Evolutionary conservation across 495 filamentous ascomycete genomes (phyloP).

Genomic region (Tuber magnatum): DNA sequence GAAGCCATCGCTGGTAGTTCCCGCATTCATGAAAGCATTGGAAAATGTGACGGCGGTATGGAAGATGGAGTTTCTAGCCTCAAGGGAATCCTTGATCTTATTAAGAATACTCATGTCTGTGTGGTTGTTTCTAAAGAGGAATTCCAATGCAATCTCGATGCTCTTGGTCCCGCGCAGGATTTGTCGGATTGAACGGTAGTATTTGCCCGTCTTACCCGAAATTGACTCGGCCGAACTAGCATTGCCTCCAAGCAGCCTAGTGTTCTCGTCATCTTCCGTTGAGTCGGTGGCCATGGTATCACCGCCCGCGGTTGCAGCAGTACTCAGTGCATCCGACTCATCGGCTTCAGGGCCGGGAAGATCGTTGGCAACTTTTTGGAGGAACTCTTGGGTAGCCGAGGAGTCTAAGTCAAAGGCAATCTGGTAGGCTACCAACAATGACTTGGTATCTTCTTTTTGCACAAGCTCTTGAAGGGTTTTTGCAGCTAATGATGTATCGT

Average conservation of each 20-base stretch:
- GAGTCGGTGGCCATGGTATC: constrained; percentile 47
- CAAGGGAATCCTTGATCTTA: constrained; percentile 89
- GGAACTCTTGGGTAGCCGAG: constrained; percentile 94
- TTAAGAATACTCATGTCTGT: constrained; percentile 83
- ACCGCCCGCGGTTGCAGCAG: constrained; percentile 43
- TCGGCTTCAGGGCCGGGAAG: constrained; percentile 49
- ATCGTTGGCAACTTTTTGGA: constrained; percentile 74
- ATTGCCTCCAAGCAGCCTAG: constrained; percentile 31
- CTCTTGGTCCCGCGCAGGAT: constrained; percentile 87
- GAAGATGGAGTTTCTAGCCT: constrained; percentile 95
- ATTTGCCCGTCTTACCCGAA: constrained; percentile 49
- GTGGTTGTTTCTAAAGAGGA: constrained; percentile 89
- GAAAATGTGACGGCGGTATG: constrained; percentile 94
- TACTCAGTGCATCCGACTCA: constrained; percentile 43
- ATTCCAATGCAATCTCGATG: constrained; percentile 90
- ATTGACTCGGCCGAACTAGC: constrained; percentile 38
- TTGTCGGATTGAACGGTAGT: constrained; percentile 69
- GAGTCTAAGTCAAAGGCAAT: constrained; percentile 97
- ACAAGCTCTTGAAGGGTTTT: constrained; percentile 76
- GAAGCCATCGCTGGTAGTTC: constrained; percentile 93
- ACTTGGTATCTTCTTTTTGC: constrained; percentile 64
- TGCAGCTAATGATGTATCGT: constrained; percentile 87
- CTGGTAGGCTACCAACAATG: constrained; percentile 84
- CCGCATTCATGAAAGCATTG: constrained; percentile 99
- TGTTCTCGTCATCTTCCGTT: constrained; percentile 39